Evolutionary conservation across 2,329 filamentous ascomycete species (phyloP).

Genomic region (Colletotrichum sp.): DNA sequence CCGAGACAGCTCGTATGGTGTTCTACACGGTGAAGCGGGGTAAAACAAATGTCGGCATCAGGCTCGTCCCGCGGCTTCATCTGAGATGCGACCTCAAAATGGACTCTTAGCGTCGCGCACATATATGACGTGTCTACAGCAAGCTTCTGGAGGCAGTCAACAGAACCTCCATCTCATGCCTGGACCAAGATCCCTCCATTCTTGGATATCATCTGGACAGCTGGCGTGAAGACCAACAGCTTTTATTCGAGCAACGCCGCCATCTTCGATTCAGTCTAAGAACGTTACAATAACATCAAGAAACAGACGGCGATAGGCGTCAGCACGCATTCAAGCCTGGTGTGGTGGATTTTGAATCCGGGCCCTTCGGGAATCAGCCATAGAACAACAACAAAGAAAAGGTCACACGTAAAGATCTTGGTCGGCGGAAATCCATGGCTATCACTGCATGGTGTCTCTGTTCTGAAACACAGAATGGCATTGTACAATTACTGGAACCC

Average conservation of each 20-base stretch:
- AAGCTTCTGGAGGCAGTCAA: neutral
- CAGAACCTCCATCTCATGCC: neutral
- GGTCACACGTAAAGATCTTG: neutral
- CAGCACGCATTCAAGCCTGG: neutral
- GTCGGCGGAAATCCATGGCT: neutral
- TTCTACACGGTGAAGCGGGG: neutral
- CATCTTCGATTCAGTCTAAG: neutral
- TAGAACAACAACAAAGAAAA: neutral
- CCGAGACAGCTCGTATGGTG: neutral
- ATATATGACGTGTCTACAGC: neutral
- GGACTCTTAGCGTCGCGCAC: neutral
- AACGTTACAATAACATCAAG: neutral
- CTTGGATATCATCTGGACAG: neutral
- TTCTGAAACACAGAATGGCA: neutral
- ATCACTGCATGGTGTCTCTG: neutral
- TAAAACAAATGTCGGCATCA: neutral
- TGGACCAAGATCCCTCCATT: neutral
- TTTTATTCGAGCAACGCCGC: neutral
- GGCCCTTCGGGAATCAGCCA: neutral
- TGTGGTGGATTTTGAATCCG: neutral
- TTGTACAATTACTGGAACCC: neutral
- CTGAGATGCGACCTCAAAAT: neutral
- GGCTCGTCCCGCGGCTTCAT: neutral
- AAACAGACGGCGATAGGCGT: neutral
- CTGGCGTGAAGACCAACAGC: neutral